These are phyloP conservation scores for Hanseniaspora lachancei DNA, from an alignment of 805 yeast genomes.

Conservation along the genomic window DNA sequence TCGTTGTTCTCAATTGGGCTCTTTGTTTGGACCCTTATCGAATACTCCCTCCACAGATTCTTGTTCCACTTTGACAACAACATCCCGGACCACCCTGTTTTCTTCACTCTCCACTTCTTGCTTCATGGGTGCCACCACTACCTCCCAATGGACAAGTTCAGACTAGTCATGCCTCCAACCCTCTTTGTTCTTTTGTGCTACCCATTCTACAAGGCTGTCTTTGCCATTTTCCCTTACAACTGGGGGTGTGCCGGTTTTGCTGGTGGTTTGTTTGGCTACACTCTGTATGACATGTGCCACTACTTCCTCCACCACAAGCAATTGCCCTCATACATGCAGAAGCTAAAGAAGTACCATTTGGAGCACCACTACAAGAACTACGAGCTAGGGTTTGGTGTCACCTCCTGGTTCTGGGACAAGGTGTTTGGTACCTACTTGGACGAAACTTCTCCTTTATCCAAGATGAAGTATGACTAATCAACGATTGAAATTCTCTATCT, in stretches of 20 bases:
- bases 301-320: constrained; percentile 81
- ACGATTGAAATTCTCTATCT: neutral
- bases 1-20: constrained; percentile 66
- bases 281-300: constrained; percentile 86
- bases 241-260: constrained; percentile 86
- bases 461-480: constrained; percentile 25
- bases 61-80: constrained; percentile 81
- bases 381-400: constrained; percentile 93
- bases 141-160: constrained; percentile 86
- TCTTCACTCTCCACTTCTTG: constrained; percentile 73
- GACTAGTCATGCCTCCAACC: constrained; percentile 95
- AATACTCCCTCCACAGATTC: constrained; percentile 78
- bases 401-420: constrained; percentile 84
- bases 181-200: constrained; percentile 55
- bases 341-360: constrained; percentile 76
- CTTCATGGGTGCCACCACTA: constrained; percentile 95
- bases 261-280: constrained; percentile 91
- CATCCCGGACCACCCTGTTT: constrained; percentile 66
- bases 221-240: constrained; percentile 61
- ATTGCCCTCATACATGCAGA: constrained; percentile 65
- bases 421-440: constrained; percentile 74
- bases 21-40: constrained; percentile 85
- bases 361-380: constrained; percentile 97
- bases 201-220: constrained; percentile 74
- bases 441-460: constrained; percentile 27